Base-by-base conservation (phyloP, 805 yeast species). In the Candida sanyiensis region DNA sequence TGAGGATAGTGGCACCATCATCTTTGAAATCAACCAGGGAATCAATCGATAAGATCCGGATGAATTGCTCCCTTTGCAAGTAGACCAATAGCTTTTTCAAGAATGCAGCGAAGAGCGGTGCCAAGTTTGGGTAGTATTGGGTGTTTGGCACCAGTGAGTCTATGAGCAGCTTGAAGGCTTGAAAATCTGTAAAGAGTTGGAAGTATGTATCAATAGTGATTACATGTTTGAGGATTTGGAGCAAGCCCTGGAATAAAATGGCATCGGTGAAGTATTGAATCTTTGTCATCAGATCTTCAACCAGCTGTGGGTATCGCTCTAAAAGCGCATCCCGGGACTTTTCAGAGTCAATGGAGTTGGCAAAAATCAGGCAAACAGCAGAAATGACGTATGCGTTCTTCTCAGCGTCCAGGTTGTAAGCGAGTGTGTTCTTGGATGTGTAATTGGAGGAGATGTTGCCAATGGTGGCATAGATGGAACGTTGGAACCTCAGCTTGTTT, bases 391-490 rank as follows among this genome's bases (percentile, higher is more conserved):
- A 56, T 6, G 56, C 58, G 35, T 54, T 53, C 8, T 30, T 27
- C 11, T 46, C 44, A 2, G 15, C 7, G n/a, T 43, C 29, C 3
- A 28, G 6, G 6, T 28, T 15, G 1, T 40, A n/a, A 12, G 42
- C 7, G 3, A 44, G 20, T 23, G 31, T 39, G 33, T 56, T 56
- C 2, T 35, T 29, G 4, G 50, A 22, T 17, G 54, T 39, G 5
- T 45, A 39, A 23, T 56, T 54, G 10, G 58, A 45, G 8, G 59
- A 54, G 8, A 56, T 45, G 33, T 54, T 54, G 1, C 60, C 60
- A 32, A 51, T 46, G 2, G 58, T 31, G 3, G 51, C 50, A 30
- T 35, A 51, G 8, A 56, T 16, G 19, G 45, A 45, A 33, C 60
- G 46, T 27, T 51, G 50, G 8, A 39, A 46, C 10, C 33, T 43